Evolutionary conservation across 2,329 filamentous ascomycete genomes (phyloP).

Genomic region (Colletotrichum sp.): DNA sequence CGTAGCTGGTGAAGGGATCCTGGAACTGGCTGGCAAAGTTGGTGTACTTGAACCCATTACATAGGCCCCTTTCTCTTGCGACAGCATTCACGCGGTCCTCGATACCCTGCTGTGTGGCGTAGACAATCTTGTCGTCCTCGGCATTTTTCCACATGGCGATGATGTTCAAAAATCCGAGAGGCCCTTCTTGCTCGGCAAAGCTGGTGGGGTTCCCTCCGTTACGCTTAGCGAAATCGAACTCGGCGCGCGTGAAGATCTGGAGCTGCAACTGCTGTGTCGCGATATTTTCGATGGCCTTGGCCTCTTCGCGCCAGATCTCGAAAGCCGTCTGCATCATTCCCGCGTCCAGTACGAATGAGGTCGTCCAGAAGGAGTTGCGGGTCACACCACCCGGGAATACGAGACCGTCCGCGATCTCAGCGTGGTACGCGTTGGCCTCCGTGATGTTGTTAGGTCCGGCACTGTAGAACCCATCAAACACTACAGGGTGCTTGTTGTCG

Average conservation of each 20-base stretch:
- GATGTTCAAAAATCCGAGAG: conserved; percentile 24
- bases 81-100: conserved; percentile 29
- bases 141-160: conserved; percentile 30
- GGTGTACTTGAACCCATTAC: conserved; percentile 46
- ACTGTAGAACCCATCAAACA: conserved; percentile 26
- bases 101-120: conserved; percentile 28
- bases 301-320: conserved; percentile 15
- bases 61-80: conserved; percentile 34
- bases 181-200: conserved; percentile 25
- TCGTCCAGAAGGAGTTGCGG: conserved; percentile 27
- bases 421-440: conserved; percentile 20
- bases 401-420: conserved; percentile 13
- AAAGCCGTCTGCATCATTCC: not conserved
- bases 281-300: conserved; percentile 19
- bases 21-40: conserved; percentile 47
- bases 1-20: conserved; percentile 44
- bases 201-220: conserved; percentile 37
- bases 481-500: conserved; percentile 15
- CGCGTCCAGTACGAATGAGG: not conserved
- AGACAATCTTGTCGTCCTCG: conserved; percentile 37
- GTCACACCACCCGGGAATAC: not conserved
- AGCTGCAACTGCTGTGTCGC: conserved; percentile 29
- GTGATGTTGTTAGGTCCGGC: not conserved
- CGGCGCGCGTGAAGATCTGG: conserved; percentile 44
- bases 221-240: conserved; percentile 32